phyloP scores from a whole-genome alignment of 192 early-diverging fungal species.

The Neocallimastix lanati region DNA sequence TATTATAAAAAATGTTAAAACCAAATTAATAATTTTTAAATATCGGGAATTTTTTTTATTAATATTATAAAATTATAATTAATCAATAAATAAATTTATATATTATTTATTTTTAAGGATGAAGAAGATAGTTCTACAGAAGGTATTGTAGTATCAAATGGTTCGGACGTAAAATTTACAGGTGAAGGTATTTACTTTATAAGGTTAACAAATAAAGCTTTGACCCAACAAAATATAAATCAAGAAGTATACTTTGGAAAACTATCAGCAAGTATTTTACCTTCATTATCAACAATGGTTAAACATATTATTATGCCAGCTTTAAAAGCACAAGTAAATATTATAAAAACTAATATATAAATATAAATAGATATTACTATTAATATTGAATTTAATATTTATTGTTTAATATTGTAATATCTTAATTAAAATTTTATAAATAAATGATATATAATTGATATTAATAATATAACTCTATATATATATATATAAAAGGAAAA shows the following conservation, averaged over 20 bases:
- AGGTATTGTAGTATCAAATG: slow-evolving; percentile 29
- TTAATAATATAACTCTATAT: too few relatives aligned
- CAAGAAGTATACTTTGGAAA: slow-evolving; percentile 33
- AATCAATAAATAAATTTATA: too few relatives aligned
- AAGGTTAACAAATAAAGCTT: slow-evolving; percentile 26
- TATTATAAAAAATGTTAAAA: too few relatives aligned
- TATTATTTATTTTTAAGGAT: not conserved
- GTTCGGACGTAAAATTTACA: slow-evolving; percentile 22
- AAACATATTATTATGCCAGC: slow-evolving; percentile 41
- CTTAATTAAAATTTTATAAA: too few relatives aligned
- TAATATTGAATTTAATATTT: too few relatives aligned
- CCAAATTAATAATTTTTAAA: too few relatives aligned
- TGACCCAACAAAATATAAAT: slow-evolving; percentile 28
- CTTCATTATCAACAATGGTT: slow-evolving; percentile 32
- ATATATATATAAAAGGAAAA: slow-evolving; percentile 23
- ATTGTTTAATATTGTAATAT: too few relatives aligned
- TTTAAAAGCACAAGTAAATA: slow-evolving; percentile 24
- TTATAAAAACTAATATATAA: too few relatives aligned
- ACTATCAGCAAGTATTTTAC: slow-evolving; percentile 25
- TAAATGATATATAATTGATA: too few relatives aligned
- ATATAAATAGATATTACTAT: too few relatives aligned
- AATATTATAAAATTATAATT: too few relatives aligned
- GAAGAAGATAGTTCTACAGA: not conserved
- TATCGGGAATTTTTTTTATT: too few relatives aligned
- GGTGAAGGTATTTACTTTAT: slow-evolving; percentile 39